These are phyloP conservation scores for Ceriops tagal DNA, from an alignment of 345 rosid species.

Conservation along the genomic window DNA sequence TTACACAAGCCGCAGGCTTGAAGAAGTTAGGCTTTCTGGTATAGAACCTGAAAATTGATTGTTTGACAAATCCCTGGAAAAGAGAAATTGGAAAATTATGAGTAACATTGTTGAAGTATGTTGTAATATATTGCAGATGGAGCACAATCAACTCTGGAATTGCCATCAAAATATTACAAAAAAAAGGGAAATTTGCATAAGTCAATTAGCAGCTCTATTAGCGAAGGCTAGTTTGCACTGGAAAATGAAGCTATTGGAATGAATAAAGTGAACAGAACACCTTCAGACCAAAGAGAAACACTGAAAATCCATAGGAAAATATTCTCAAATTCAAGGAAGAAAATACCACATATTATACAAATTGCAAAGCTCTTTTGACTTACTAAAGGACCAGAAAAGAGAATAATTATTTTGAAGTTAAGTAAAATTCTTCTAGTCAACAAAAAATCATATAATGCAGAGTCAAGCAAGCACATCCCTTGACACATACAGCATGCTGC, in stretches of 20 bases:
- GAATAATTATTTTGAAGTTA: no score
- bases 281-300: background rate
- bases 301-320: background rate
- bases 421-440: no score
- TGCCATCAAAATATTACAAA: slow-evolving; percentile 3
- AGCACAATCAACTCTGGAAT: no score
- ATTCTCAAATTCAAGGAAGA: background rate
- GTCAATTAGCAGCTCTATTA: background rate
- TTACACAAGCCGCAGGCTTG: slow-evolving; percentile 77
- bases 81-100: background rate
- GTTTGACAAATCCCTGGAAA: slow-evolving; percentile 75
- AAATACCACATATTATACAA: no score
- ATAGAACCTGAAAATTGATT: slow-evolving; percentile 78
- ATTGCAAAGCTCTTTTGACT: no score
- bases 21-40: slow-evolving; percentile 70
- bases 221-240: background rate
- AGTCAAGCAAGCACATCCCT: no score
- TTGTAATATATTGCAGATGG: background rate
- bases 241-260: background rate
- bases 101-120: background rate
- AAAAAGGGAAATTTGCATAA: background rate
- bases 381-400: no score
- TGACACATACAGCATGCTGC: no score
- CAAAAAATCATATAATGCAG: no score
- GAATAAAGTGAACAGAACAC: background rate